A percentile compares a stretch with the other conserved stretches of the same genome.
Evolutionary conservation across 1,139 yeast genomes (phyloP).

Genomic region (Candida mesenterica): DNA sequence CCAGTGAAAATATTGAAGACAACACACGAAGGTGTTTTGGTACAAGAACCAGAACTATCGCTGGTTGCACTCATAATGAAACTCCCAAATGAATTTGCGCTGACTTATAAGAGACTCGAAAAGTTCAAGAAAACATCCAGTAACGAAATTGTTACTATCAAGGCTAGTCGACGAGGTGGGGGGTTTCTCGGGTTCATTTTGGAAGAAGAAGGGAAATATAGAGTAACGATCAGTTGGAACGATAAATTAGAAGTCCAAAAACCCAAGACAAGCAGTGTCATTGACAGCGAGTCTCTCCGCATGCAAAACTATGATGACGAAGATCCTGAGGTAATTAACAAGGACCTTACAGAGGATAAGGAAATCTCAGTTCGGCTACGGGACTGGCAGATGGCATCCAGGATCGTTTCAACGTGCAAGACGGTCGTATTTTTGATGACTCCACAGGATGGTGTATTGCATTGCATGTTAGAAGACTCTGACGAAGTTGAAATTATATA

Average conservation of each 20-base stretch:
- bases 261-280: slow-evolving; percentile 19
- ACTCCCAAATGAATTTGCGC: slow-evolving; percentile 46
- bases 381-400: slow-evolving; percentile 60
- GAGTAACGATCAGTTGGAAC: slow-evolving; percentile 59
- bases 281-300: slow-evolving; percentile 24
- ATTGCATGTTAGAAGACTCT: slow-evolving; percentile 55
- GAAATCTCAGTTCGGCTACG: slow-evolving; percentile 45
- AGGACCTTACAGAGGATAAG: slow-evolving; percentile 27
- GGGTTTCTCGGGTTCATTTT: slow-evolving; percentile 49
- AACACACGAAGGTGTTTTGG: slow-evolving; percentile 39
- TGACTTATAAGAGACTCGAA: slow-evolving; percentile 54
- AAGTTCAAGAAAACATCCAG: slow-evolving; percentile 45
- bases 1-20: slow-evolving; percentile 54
- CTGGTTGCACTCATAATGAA: slow-evolving; percentile 49
- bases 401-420: slow-evolving; percentile 52
- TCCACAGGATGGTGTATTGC: slow-evolving; percentile 51
- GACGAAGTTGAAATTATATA: slow-evolving; percentile 57
- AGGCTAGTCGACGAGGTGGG: slow-evolving; percentile 33
- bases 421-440: slow-evolving; percentile 52
- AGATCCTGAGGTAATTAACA: slow-evolving; percentile 16
- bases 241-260: slow-evolving; percentile 38
- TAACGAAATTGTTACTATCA: slow-evolving; percentile 34
- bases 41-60: slow-evolving; percentile 49
- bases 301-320: slow-evolving; percentile 11
- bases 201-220: slow-evolving; percentile 53